These are phyloP conservation scores for Barnettozyma siamensis DNA, from an alignment of 805 yeast species.

Conservation along the genomic window DNA sequence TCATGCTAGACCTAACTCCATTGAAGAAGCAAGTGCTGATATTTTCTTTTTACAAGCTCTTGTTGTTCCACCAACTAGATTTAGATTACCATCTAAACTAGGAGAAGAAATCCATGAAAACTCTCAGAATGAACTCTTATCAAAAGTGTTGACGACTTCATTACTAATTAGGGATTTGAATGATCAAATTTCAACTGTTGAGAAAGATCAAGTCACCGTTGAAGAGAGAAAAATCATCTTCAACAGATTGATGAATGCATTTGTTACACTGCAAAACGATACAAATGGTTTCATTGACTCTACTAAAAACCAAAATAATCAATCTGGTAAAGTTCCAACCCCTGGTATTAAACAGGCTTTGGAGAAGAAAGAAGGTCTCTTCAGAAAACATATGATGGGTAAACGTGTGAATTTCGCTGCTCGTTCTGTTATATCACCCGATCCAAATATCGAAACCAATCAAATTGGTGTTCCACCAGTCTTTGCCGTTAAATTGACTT, in stretches of 20 bases:
- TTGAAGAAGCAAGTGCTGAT: conserved; percentile 54
- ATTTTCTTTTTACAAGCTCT: conserved; percentile 85
- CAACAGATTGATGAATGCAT: conserved; percentile 90
- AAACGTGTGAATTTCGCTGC: conserved; percentile 99
- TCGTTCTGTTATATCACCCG: conserved; percentile 98
- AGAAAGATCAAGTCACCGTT: conserved; percentile 52
- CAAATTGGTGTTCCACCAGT: conserved; percentile 99
- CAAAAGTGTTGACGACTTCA: conserved; percentile 75
- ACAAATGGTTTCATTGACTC: conserved; percentile 92
- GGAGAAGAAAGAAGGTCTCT: conserved; percentile 97
- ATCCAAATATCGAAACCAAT: conserved; percentile 95
- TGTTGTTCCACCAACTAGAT: conserved; percentile 94
- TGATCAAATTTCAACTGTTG: conserved; percentile 64
- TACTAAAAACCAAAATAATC: conserved; percentile 74
- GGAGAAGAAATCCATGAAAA: conserved; percentile 97
- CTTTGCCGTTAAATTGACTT: conserved; percentile 90
- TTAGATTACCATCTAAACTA: conserved; percentile 91
- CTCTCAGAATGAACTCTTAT: conserved; percentile 81
- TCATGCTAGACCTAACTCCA: conserved; percentile 67
- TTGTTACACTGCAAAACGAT: conserved; percentile 91
- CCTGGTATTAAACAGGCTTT: conserved; percentile 98
- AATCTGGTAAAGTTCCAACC: conserved; percentile 56
- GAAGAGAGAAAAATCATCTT: conserved; percentile 75
- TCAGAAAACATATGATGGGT: conserved; percentile 99
- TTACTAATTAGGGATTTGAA: conserved; percentile 82